Conservation (phyloP, 768 basidiomycete species). For the Dendrothele bispora region DNA sequence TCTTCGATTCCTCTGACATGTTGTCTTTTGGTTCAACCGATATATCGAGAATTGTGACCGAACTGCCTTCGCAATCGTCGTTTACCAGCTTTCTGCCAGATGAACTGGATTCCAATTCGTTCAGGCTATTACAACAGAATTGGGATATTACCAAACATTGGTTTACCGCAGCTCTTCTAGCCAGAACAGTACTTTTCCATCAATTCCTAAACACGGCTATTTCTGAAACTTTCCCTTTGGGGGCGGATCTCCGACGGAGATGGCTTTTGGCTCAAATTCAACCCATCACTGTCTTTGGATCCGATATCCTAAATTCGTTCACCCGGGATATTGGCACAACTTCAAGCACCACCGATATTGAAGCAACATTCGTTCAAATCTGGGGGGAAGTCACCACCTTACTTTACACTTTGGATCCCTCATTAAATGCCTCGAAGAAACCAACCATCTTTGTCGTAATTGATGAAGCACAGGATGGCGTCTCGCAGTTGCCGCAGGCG, state of each 20-base stretch:
- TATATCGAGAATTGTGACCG: not conserved
- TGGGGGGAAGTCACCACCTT: not conserved
- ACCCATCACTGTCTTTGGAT: not conserved
- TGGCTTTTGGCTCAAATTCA: conserved; percentile 1
- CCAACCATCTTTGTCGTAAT: not conserved
- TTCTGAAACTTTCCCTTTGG: no score
- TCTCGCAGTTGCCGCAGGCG: not conserved
- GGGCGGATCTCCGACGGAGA: not conserved
- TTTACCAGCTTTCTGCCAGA: not conserved
- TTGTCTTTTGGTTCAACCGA: not conserved
- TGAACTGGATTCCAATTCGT: not conserved
- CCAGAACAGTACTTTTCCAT: not conserved
- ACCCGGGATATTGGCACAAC: not conserved
- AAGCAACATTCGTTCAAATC: not conserved
- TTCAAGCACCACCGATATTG: not conserved
- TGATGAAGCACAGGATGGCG: not conserved
- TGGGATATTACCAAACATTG: not conserved
- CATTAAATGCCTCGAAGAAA: not conserved
- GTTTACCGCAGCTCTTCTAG: not conserved
- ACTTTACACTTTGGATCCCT: not conserved
- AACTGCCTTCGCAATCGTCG: not conserved
- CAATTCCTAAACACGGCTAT: not conserved
- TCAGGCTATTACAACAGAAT: not conserved
- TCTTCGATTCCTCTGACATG: not conserved
- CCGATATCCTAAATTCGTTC: not conserved